A percentile compares a stretch with the other conserved stretches of the same genome.
These are phyloP conservation scores for Solanum hybrid DNA, from an alignment of 305 asterid species.

Conservation along the genomic window DNA sequence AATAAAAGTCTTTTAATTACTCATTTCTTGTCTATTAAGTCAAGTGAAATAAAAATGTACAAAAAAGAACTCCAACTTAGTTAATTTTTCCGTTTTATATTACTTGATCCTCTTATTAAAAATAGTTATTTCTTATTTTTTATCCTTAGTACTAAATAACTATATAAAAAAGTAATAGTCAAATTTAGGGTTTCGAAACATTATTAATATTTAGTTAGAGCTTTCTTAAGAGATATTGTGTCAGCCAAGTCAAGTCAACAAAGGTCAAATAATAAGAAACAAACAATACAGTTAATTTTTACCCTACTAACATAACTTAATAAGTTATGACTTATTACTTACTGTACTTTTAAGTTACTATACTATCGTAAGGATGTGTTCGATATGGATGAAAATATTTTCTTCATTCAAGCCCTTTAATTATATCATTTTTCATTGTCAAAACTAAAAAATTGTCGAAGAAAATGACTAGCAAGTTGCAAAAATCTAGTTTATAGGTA, in stretches of 20 bases:
- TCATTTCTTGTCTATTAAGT: not conserved
- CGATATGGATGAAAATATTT: too few relatives aligned
- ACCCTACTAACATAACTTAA: not conserved
- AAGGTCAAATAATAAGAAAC: not conserved
- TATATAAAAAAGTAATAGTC: too few relatives aligned
- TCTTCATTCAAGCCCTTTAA: not conserved
- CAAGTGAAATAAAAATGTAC: not conserved
- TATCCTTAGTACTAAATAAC: too few relatives aligned
- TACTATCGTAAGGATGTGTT: too few relatives aligned
- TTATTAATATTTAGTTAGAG: not conserved
- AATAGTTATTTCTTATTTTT: too few relatives aligned
- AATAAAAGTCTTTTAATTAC: not conserved
- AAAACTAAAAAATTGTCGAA: not conserved
- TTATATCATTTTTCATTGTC: not conserved
- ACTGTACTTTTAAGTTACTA: not conserved
- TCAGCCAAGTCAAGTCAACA: too few relatives aligned
- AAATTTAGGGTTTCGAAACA: too few relatives aligned
- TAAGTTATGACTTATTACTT: not conserved
- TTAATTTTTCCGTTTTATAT: too few relatives aligned
- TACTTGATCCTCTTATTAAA: too few relatives aligned
- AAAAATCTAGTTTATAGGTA: not conserved
- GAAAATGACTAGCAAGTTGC: conserved; percentile 1
- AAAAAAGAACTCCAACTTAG: not conserved
- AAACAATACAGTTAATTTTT: not conserved
- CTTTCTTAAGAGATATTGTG: not conserved